Conservation (phyloP, 2,329 filamentous ascomycete species). For the Alternaria novae-zelandiae region DNA sequence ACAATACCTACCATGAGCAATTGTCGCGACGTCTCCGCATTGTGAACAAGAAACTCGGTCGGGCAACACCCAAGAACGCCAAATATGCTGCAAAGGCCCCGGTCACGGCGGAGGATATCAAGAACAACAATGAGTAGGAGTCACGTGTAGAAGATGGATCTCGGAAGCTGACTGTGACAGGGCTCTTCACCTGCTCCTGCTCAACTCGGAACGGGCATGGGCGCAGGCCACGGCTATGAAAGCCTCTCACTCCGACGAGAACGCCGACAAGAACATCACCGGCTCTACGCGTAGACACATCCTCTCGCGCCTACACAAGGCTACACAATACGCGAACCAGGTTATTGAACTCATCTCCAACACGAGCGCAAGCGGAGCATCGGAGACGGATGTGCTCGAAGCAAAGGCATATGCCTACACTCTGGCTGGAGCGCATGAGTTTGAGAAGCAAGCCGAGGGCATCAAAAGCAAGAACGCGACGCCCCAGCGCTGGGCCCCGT, state of each 20-base stretch:
- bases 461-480: slow-evolving; percentile 46
- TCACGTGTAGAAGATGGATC: neutral
- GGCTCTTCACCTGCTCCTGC: slow-evolving; percentile 67
- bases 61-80: slow-evolving; percentile 81
- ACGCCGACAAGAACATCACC: slow-evolving; percentile 73
- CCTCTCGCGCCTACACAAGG: slow-evolving; percentile 84
- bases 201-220: slow-evolving; percentile 90
- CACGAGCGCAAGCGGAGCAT: slow-evolving; percentile 67
- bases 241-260: slow-evolving; percentile 77
- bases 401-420: slow-evolving; percentile 82
- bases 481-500: slow-evolving; percentile 72
- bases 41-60: slow-evolving; percentile 82
- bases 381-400: slow-evolving; percentile 76
- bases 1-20: slow-evolving; percentile 81
- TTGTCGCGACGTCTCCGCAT: slow-evolving; percentile 82
- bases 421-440: slow-evolving; percentile 76
- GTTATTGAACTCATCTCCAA: slow-evolving; percentile 72
- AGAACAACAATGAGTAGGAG: slow-evolving; percentile 74
- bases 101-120: slow-evolving; percentile 77
- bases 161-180: slow-evolving; percentile 16
- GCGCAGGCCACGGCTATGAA: slow-evolving; percentile 97
- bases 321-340: slow-evolving; percentile 70
- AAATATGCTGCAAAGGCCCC: slow-evolving; percentile 78
- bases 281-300: slow-evolving; percentile 86
- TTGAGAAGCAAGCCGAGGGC: slow-evolving; percentile 76